These are phyloP conservation scores for Pseudocercospora musae DNA, from an alignment of 2,329 filamentous ascomycete genomes.

Conservation along the genomic window DNA sequence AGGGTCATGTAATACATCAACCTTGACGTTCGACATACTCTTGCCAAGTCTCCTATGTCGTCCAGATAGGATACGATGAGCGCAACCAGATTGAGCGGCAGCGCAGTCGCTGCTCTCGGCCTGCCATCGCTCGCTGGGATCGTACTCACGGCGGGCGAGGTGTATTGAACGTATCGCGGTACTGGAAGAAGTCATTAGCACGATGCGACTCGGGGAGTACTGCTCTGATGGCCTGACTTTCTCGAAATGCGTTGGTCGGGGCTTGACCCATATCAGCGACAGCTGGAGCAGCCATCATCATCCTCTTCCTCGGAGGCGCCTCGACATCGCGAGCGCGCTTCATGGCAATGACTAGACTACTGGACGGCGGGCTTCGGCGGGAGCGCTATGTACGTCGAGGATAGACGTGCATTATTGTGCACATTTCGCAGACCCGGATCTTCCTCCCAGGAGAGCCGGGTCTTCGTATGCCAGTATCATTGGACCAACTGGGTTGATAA, in stretches of 20 bases:
- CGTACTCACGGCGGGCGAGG: slow-evolving; percentile 24
- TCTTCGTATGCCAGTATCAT: neutral
- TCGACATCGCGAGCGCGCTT: slow-evolving; percentile 3
- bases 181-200: slow-evolving; percentile 8
- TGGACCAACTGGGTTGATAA: neutral
- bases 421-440: neutral
- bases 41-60: slow-evolving; percentile 56
- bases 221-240: neutral
- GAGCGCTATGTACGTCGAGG: neutral
- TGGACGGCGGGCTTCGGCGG: neutral
- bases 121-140: slow-evolving; percentile 8
- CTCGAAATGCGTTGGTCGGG: slow-evolving; percentile 10
- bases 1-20: slow-evolving; percentile 64
- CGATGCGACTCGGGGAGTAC: neutral
- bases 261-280: slow-evolving; percentile 8
- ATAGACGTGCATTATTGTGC: neutral
- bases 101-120: slow-evolving; percentile 23
- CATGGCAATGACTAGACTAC: neutral
- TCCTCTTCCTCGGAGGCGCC: neutral
- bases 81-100: slow-evolving; percentile 59
- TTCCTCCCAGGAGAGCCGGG: neutral
- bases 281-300: slow-evolving; percentile 4
- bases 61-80: slow-evolving; percentile 58
- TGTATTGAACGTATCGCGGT: slow-evolving; percentile 29
- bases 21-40: slow-evolving; percentile 58